Evolutionary conservation across 257 asterid species (phyloP).

Genomic region (Capsicum rhomboideum): DNA sequence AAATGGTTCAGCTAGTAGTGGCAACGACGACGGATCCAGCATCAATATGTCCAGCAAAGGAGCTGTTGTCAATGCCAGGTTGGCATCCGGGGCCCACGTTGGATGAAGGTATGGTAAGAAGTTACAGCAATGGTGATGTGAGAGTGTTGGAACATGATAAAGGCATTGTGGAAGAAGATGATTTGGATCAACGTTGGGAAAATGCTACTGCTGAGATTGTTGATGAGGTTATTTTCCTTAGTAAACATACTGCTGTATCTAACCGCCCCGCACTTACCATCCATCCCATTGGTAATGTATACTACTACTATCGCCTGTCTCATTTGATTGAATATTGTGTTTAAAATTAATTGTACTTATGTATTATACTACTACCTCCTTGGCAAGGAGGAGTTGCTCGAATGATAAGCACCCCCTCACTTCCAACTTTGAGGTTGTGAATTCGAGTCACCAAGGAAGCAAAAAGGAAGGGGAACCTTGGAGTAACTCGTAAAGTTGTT

Average conservation of each 20-base stretch:
- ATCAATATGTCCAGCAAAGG: conserved; percentile 73
- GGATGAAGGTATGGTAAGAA: conserved; percentile 47
- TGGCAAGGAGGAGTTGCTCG: too few relatives aligned
- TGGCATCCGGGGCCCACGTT: conserved; percentile 59
- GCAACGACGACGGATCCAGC: conserved; percentile 87
- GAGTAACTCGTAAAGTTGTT: too few relatives aligned
- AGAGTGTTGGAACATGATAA: conserved; percentile 67
- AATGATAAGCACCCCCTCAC: too few relatives aligned
- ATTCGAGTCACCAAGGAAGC: too few relatives aligned
- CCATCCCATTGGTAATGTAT: conserved; percentile 75
- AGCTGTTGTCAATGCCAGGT: conserved; percentile 67
- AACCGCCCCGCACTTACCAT: conserved; percentile 78
- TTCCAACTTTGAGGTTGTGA: too few relatives aligned
- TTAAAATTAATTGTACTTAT: background rate
- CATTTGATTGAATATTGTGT: background rate
- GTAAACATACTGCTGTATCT: conserved; percentile 77
- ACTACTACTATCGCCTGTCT: too few relatives aligned
- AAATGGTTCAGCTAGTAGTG: conserved; percentile 78
- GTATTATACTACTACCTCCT: background rate
- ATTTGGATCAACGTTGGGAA: conserved; percentile 83
- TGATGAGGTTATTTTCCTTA: conserved; percentile 65
- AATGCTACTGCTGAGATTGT: conserved; percentile 60
- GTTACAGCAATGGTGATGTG: conserved; percentile 50
- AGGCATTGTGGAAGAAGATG: conserved; percentile 58
- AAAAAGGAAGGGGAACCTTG: too few relatives aligned